Base-by-base conservation (phyloP, 768 basidiomycete genomes). In the Boletus huronensis region DNA sequence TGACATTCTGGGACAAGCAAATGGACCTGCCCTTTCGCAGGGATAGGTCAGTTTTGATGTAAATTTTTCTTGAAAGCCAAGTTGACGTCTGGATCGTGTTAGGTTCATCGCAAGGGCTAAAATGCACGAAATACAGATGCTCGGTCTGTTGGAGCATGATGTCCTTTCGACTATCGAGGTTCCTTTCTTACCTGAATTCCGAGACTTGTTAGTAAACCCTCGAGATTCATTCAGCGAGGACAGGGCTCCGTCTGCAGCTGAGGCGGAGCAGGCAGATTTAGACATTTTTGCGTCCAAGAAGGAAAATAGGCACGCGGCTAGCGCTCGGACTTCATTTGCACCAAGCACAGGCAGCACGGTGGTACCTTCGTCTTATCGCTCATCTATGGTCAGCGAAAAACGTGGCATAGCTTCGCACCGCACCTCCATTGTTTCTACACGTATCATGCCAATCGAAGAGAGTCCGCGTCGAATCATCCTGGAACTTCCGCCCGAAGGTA, bases 61-160 rank as follows among this genome's bases (percentile, higher is more conserved):
- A 28, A 19, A 38, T 29, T 17, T 49, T 21, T n/a, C 44, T n/a
- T 6, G 13, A 25, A 19, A 29, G 11, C 17, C 35, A 21, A 31
- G 11, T 44, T 54, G 13, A 61, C 29, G 34, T 28, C 23, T 25
- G n/a, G 7, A 44, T 60, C 47, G 29, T 53, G 36, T 17, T 60
- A 94, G 96, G 56, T 98, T 98, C 67, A 77, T 98, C 25, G 88
- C 93, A 6, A 84, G 96, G 29, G 93, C 90, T n/a, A 91, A 92
- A 73, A 96, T 97, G 93, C 91, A 93, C 63, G 91, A 95, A 66
- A 93, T 97, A 36, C 90, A 97, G 65, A 95, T 92, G 90, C 80
- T 97, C 1, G 95, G 95, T 6, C 75, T 96, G 9, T 76, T 96
- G 41, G 93, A 93, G 60, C 90, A 95, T 61, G 93, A 96, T 61